Conservation (phyloP, 495 filamentous ascomycete genomes). For the Hypoxylon subgilvum region DNA sequence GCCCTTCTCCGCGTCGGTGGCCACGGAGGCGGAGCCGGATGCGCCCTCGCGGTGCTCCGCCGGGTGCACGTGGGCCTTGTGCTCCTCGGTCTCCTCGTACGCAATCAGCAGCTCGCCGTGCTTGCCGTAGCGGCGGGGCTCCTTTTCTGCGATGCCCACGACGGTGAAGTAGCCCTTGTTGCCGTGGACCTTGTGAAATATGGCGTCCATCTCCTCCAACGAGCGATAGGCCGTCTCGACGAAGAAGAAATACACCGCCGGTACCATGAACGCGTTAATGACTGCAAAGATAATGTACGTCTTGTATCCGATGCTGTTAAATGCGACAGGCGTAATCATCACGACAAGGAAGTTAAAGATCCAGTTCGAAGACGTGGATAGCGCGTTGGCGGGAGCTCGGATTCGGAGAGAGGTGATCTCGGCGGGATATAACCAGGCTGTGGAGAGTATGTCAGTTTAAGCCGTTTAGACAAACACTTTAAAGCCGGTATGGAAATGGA, state of each 20-base stretch:
- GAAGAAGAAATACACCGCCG: constrained; percentile 75
- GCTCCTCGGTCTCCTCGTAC: constrained; percentile 57
- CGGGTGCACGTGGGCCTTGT: constrained; percentile 33
- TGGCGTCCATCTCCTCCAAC: constrained; percentile 76
- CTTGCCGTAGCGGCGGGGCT: constrained; percentile 73
- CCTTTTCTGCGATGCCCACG: constrained; percentile 62
- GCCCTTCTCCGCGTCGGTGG: constrained; percentile 34
- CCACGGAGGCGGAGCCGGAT: constrained; percentile 13
- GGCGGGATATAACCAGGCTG: constrained; percentile 68
- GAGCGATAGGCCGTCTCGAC: constrained; percentile 76
- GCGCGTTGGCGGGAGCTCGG: constrained; percentile 74
- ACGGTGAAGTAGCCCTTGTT: constrained; percentile 62
- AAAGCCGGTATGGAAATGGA: background rate
- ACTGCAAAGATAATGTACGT: constrained; percentile 83
- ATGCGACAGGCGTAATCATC: constrained; percentile 73
- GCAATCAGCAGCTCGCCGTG: constrained; percentile 70
- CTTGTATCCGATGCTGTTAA: constrained; percentile 68
- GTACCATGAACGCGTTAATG: constrained; percentile 75
- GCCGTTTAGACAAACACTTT: no score
- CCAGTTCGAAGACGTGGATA: constrained; percentile 72
- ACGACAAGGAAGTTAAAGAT: constrained; percentile 59
- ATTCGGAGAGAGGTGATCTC: constrained; percentile 77
- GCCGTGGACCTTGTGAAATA: constrained; percentile 67
- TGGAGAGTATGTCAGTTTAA: background rate
- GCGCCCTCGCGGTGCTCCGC: constrained; percentile 11